Percentiles rank a stretch among this genome's conserved stretches.
phyloP scores from a whole-genome alignment of 2,329 filamentous ascomycete genomes.

The Huntiella decipiens region DNA sequence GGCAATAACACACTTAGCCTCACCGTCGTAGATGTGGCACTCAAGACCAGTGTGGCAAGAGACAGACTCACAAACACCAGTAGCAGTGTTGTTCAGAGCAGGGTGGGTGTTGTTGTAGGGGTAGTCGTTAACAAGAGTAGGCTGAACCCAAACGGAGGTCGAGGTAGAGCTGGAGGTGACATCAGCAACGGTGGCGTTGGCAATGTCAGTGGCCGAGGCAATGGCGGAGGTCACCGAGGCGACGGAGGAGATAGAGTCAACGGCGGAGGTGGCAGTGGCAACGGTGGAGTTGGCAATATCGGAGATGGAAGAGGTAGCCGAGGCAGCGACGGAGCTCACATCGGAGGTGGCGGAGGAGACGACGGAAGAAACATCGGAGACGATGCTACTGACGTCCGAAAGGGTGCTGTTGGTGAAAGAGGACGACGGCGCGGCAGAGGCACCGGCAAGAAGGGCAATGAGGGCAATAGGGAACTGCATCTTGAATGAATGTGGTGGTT shows the following conservation, averaged over 20 bases:
- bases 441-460: not conserved
- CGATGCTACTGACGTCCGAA: not conserved
- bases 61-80: slow-evolving; percentile 6
- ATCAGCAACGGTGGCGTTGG: not conserved
- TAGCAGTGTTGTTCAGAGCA: slow-evolving; percentile 9
- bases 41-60: slow-evolving; percentile 9
- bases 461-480: slow-evolving; percentile 8
- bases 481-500: not conserved
- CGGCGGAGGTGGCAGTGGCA: not conserved
- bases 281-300: not conserved
- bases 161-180: not conserved
- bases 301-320: not conserved
- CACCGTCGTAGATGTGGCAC: slow-evolving; percentile 8
- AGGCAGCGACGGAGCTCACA: not conserved
- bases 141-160: slow-evolving; percentile 5
- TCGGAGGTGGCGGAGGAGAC: not conserved
- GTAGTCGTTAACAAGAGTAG: slow-evolving; percentile 8
- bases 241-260: no score
- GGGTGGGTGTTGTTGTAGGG: slow-evolving; percentile 4
- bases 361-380: not conserved
- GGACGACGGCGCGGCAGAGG: slow-evolving; percentile 4
- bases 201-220: not conserved
- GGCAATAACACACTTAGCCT: slow-evolving; percentile 5
- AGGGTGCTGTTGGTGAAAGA: not conserved
- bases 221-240: not conserved